Base-by-base conservation (phyloP, 164 flowering plant species). In the Dillenia turbinata region DNA sequence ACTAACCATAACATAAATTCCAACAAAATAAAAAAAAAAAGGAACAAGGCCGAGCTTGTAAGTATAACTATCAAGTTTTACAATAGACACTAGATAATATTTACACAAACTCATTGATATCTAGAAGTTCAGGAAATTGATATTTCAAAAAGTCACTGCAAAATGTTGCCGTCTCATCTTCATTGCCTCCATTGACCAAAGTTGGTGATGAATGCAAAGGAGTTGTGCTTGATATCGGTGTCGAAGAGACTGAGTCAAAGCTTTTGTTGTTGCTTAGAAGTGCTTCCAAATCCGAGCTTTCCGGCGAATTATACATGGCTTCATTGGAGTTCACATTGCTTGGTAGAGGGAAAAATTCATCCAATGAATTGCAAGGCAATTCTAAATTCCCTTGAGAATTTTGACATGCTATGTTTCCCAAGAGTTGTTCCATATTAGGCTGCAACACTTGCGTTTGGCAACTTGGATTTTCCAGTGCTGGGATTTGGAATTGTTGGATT, bases 221-320 rank as follows among this genome's bases (percentile, higher is more conserved):
- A 14, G 47, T 24, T 5, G 66, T 33, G 9, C 62, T 62, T 8
- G 67, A 69, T 10, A 63, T 8, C 12, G 73, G 64, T 14, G 73
- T 64, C 12, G 72, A 69, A 16, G 64, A 16, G 12, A 59, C 57
- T 7, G 69, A 65, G 56, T 66, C 74, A 9, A 71, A 65, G 40
- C 61, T 33, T 5, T 14, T 50, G 63, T 40, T 60, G 57, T 11
- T 49, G 57, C 15, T 26, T 57, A 51, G 8, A 22, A 56, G 52
- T 13, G 61, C 57, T 9, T 45, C 26, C 13, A 62, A 45, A 46
- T 17, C 45, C 26, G 71, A 56, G 24, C 52, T 44, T 3, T 68
- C 58, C 0, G 65, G 48, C 16, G 47, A 19, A 58, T 45, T 12
- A 33, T 33, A 6, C 40, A 33, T 33, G 40, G 40, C 6, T 4